Conservation (phyloP, 331 rosid genomes). For the Dryas integrifolia region DNA sequence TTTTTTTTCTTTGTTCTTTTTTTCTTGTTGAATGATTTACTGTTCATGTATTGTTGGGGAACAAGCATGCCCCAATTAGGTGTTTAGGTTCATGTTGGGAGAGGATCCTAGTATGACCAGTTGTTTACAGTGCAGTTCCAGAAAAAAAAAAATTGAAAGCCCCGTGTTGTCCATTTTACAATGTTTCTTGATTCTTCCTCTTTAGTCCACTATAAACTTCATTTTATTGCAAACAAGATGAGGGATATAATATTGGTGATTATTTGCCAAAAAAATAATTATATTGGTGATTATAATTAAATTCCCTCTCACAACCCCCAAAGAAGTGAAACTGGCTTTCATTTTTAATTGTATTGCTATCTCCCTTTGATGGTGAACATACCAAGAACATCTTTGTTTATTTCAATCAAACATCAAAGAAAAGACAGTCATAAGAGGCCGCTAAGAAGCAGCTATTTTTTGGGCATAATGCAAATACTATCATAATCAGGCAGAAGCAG, state of each 20-base stretch:
- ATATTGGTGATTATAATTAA: no score
- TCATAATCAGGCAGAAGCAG: conserved; percentile 36
- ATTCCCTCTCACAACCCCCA: no score
- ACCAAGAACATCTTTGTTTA: no score
- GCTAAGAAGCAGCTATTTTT: no score
- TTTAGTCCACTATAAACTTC: no score
- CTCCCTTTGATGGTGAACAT: neutral
- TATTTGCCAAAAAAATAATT: no score
- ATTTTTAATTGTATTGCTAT: neutral
- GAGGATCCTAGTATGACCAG: conserved; percentile 62
- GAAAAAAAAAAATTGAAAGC: conserved; percentile 17
- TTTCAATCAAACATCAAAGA: no score
- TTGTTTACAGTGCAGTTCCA: conserved; percentile 31
- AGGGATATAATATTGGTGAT: no score
- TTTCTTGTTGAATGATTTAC: conserved; percentile 35
- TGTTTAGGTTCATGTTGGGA: conserved; percentile 52
- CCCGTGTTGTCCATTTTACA: conserved; percentile 23
- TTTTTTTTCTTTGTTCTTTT: neutral
- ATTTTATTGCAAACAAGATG: no score
- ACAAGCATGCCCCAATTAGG: conserved; percentile 25
- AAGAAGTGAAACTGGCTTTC: neutral
- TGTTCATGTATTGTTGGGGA: conserved; percentile 40
- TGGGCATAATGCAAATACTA: conserved; percentile 8
- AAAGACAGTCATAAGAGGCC: no score
- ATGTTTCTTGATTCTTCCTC: no score